Evolutionary conservation across 257 asterid genomes (phyloP).

Genomic region (Nicotiana paniculata): DNA sequence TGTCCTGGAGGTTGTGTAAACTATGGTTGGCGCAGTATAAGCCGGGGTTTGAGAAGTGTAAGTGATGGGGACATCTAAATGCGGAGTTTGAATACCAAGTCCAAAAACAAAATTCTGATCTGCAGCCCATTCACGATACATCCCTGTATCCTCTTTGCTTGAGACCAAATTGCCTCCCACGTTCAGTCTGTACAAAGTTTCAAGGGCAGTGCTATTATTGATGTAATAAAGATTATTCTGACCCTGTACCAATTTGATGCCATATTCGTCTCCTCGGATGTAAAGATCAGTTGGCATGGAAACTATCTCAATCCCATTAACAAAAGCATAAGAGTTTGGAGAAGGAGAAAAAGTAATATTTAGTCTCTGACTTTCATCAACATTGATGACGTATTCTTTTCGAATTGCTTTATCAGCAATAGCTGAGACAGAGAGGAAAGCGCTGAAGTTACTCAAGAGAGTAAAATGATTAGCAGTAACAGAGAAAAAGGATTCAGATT

Average conservation of each 20-base stretch:
- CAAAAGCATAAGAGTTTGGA: constrained; percentile 34
- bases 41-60: constrained; percentile 23
- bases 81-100: not conserved
- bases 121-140: constrained; percentile 42
- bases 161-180: constrained; percentile 21
- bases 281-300: constrained; percentile 41
- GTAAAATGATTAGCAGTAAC: constrained; percentile 34
- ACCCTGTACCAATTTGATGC: not conserved
- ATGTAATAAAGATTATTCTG: not conserved
- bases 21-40: constrained; percentile 41
- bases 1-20: constrained; percentile 30
- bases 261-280: constrained; percentile 12
- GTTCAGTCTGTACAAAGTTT: constrained; percentile 43
- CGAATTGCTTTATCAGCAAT: not conserved
- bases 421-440: constrained; percentile 7
- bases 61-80: not conserved
- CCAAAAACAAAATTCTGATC: constrained; percentile 9
- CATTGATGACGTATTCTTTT: constrained; percentile 31
- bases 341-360: constrained; percentile 35
- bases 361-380: constrained; percentile 22
- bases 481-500: constrained; percentile 17
- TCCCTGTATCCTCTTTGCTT: constrained; percentile 31
- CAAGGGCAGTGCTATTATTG: constrained; percentile 24
- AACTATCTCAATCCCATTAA: constrained; percentile 61
- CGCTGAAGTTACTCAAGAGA: constrained; percentile 42